Conservation (phyloP, 495 filamentous ascomycete species). For the Penicillium bialowiezense region DNA sequence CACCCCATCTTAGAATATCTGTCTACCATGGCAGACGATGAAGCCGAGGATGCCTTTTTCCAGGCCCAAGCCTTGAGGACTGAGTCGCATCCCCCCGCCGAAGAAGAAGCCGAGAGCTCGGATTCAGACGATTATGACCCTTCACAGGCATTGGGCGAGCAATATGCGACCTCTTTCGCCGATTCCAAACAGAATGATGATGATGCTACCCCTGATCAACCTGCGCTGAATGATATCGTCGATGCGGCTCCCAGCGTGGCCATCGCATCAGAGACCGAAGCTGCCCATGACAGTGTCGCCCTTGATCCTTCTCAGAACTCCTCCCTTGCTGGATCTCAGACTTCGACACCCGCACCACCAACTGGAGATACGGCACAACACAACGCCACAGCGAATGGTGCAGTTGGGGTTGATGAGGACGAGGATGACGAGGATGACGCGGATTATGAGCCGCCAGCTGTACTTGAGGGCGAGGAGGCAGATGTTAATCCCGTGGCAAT, state of each 20-base stretch:
- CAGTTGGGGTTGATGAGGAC: conserved; percentile 68
- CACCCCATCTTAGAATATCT: conserved; percentile 2
- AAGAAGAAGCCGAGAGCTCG: conserved; percentile 51
- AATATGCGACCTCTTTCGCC: conserved; percentile 32
- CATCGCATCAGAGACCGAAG: conserved; percentile 26
- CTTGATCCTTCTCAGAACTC: conserved; percentile 33
- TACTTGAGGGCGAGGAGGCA: conserved; percentile 45
- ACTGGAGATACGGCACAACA: conserved; percentile 33
- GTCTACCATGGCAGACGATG: conserved; percentile 55
- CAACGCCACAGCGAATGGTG: conserved; percentile 71
- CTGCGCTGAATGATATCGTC: conserved; percentile 16
- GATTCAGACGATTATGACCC: conserved; percentile 57
- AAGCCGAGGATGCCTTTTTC: conserved; percentile 60
- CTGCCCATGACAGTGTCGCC: conserved; percentile 26
- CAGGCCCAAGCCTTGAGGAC: conserved; percentile 52
- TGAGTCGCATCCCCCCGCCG: conserved; percentile 41
- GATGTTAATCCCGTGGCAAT: conserved; percentile 46
- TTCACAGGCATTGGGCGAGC: conserved; percentile 45
- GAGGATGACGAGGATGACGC: conserved; percentile 50
- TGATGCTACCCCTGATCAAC: conserved; percentile 18
- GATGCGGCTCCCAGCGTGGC: conserved; percentile 16
- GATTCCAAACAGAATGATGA: conserved; percentile 28
- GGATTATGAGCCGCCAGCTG: conserved; percentile 55
- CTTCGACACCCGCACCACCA: conserved; percentile 36
- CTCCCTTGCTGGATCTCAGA: conserved; percentile 37